Base-by-base conservation (phyloP, 106 monocot genomes). In the Posidonia australis region DNA sequence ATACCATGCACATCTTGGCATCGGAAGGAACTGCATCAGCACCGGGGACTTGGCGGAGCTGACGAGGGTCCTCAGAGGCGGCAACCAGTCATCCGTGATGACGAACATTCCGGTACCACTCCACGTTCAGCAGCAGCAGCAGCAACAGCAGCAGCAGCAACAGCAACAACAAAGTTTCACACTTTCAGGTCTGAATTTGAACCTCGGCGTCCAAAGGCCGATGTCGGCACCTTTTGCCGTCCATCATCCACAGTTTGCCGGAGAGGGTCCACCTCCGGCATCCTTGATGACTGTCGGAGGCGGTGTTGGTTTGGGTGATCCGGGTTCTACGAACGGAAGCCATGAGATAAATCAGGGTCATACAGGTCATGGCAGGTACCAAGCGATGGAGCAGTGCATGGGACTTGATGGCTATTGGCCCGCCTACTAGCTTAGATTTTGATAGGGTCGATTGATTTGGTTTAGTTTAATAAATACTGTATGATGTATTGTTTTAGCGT, bases 1-100 rank as follows among this genome's bases (percentile, higher is more conserved):
- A 9, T 64, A 64, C 47, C 17, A 47, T n/a, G n/a, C n/a, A n/a
- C n/a, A n/a, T n/a, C 10, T 19, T 9, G 29, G 62, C 44, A 44
- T 44, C 5, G 13, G 44, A 12, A 63, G 62, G 13, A 44, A 29
- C 61, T 62, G 32, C 62, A 62, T 62, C 42, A n/a, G 21, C 20
- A 21, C 41, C 13, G 10, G 16, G 2, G 43, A 43, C 42, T 9
- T 44, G 2, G 36, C 62, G 12, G 62, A 62, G 29, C 62, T 43
- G 26, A 43, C 62, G 20, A 62, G 62, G 62, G 9, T 62, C 43
- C 2, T 62, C 20, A 62, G 42, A 59, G 20, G 20, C 18, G 20
- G 20, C 31, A 62, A 19, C 20, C 64, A 12, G 5, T n/a, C 1
- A 26, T 5, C 64, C 10, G 25, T 11, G 64, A 28, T n/a, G 64